Evolutionary conservation across 1,284 basidiomycete species (phyloP).

Genomic region (Marasmius tenuissimus): DNA sequence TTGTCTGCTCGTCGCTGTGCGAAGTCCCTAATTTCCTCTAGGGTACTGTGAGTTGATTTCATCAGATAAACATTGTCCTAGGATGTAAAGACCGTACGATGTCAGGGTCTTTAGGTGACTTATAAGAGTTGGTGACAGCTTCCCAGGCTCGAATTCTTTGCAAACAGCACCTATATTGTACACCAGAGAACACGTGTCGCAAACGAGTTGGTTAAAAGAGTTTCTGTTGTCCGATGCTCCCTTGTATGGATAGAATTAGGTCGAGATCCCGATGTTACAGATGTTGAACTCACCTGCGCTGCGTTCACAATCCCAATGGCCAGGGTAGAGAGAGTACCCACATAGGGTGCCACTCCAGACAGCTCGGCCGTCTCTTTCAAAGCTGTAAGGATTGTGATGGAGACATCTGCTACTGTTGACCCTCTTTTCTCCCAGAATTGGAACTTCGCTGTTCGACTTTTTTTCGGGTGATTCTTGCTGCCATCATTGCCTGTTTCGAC

Average conservation of each 20-base stretch:
- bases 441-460: too few species aligned
- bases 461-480: too few species aligned
- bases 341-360: background rate
- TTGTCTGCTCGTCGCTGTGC: background rate
- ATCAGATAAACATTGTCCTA: background rate
- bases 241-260: background rate
- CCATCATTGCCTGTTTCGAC: too few species aligned
- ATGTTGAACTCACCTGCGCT: background rate
- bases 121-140: background rate
- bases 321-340: background rate
- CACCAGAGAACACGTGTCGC: background rate
- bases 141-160: background rate
- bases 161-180: background rate
- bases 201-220: background rate
- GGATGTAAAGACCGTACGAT: background rate
- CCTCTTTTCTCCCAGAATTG: too few species aligned
- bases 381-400: background rate
- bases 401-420: background rate
- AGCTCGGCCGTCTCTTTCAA: background rate
- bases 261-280: background rate
- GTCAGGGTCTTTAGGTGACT: background rate
- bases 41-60: background rate
- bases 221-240: background rate
- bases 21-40: background rate
- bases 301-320: background rate